Percentiles rank a stretch among this genome's conserved stretches.
Conservation (phyloP, 495 filamentous ascomycete species). For the Aspergillus sparsus region DNA sequence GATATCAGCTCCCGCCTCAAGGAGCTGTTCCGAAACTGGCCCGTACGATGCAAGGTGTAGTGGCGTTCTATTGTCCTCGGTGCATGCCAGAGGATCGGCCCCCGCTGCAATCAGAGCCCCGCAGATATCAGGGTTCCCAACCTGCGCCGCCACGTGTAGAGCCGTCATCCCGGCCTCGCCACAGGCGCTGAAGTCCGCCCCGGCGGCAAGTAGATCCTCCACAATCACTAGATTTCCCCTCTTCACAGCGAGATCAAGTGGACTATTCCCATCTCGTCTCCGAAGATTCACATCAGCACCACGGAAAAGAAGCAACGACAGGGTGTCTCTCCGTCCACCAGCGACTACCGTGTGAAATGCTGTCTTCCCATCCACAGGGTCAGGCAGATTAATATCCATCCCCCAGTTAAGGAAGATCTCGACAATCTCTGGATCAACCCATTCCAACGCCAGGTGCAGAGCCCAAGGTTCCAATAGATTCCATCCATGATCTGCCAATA, state of each 20-base stretch:
- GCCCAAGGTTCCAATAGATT: background rate
- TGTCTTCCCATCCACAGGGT: background rate
- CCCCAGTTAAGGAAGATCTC: background rate
- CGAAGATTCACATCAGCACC: background rate
- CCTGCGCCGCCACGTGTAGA: background rate
- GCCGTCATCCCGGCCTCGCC: background rate
- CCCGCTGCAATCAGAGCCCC: background rate
- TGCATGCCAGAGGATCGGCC: background rate
- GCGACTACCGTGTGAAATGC: background rate
- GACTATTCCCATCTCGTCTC: background rate
- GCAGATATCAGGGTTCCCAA: background rate
- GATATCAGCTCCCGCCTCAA: slow-evolving; percentile 1
- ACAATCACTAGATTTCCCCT: background rate
- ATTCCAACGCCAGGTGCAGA: background rate
- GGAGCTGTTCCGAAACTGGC: background rate
- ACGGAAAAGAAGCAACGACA: background rate
- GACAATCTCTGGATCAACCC: background rate
- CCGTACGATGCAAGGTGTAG: background rate
- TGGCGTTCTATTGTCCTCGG: background rate
- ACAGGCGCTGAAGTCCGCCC: background rate
- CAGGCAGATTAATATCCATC: background rate
- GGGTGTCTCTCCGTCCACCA: background rate
- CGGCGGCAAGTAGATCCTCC: background rate
- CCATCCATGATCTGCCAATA: background rate
- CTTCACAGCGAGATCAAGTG: background rate